phyloP scores from a whole-genome alignment of 208 protist genomes.

The Wallacemonas sp. region DNA sequence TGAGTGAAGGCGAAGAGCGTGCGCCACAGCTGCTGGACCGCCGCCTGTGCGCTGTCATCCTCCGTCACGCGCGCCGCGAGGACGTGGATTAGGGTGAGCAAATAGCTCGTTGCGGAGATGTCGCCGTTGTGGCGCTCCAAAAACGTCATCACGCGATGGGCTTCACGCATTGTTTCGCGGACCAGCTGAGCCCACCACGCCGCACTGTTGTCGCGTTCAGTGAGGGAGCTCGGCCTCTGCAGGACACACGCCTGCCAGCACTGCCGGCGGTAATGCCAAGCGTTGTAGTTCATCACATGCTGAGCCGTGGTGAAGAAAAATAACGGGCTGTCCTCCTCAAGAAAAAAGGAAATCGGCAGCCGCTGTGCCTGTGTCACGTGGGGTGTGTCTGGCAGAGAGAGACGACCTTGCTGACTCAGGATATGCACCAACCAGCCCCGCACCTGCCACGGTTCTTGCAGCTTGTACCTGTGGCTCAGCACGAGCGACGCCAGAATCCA shows the following conservation, averaged over 20 bases:
- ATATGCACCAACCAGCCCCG: conserved; percentile 11
- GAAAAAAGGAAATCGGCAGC: no score
- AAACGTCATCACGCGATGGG: conserved; percentile 33
- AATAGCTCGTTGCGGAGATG: conserved; percentile 46
- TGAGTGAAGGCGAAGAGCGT: conserved; percentile 38
- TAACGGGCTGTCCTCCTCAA: conserved; percentile 25
- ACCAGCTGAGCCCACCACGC: background rate
- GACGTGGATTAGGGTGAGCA: conserved; percentile 52
- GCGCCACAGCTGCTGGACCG: conserved; percentile 22
- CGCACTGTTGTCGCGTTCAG: background rate
- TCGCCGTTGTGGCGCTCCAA: conserved; percentile 64
- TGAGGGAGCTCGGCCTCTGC: background rate
- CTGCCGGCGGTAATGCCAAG: conserved; percentile 69
- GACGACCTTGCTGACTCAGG: background rate
- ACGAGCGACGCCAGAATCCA: background rate
- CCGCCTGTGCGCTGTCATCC: background rate
- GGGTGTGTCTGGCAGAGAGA: no score
- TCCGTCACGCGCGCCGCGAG: background rate
- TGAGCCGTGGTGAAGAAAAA: conserved; percentile 51
- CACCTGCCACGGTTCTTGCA: conserved; percentile 14
- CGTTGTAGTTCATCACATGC: conserved; percentile 86
- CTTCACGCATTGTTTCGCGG: conserved; percentile 20
- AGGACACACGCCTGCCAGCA: background rate
- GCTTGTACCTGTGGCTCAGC: conserved; percentile 8
- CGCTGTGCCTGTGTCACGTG: no score